Evolutionary conservation across 345 rosid genomes (phyloP).

Genomic region (Pistacia integerrima): DNA sequence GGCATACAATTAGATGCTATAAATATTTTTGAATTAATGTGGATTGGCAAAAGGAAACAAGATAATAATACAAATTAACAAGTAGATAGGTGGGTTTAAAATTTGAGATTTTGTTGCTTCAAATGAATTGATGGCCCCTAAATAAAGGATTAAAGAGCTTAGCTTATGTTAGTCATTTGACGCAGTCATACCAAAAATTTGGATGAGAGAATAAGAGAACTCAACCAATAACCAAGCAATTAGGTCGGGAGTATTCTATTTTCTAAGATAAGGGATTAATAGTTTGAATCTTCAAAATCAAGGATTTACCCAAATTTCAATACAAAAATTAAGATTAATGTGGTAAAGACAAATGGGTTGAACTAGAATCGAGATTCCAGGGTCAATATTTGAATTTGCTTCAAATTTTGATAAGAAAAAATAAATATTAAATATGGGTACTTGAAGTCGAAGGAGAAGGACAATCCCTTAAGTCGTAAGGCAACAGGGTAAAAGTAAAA

Average conservation of each 20-base stretch:
- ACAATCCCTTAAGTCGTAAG: too few relatives aligned
- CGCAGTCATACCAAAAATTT: slow-evolving; percentile 27
- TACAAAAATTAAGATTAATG: too few relatives aligned
- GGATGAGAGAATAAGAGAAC: background rate
- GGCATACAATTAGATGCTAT: background rate
- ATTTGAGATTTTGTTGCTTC: background rate
- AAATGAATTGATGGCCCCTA: slow-evolving; percentile 9
- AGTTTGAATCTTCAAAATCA: slow-evolving; percentile 29
- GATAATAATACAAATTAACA: too few relatives aligned
- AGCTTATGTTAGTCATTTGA: slow-evolving; percentile 25
- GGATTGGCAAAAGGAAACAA: background rate
- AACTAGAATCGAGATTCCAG: background rate
- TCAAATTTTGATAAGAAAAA: background rate
- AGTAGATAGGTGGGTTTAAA: background rate
- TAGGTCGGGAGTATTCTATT: slow-evolving; percentile 37
- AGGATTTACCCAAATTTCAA: background rate
- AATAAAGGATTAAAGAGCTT: slow-evolving; percentile 14
- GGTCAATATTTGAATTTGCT: background rate
- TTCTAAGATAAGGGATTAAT: slow-evolving; percentile 37
- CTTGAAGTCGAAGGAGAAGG: background rate
- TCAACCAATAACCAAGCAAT: slow-evolving; percentile 35
- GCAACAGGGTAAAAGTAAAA: background rate
- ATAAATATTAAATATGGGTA: too few relatives aligned
- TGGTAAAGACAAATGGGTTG: background rate
- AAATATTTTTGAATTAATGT: background rate